Evolutionary conservation across 106 monocot species (phyloP), one percentile per base, ranked within the genome.

Genomic region (Xerophyta viscosa): DNA sequence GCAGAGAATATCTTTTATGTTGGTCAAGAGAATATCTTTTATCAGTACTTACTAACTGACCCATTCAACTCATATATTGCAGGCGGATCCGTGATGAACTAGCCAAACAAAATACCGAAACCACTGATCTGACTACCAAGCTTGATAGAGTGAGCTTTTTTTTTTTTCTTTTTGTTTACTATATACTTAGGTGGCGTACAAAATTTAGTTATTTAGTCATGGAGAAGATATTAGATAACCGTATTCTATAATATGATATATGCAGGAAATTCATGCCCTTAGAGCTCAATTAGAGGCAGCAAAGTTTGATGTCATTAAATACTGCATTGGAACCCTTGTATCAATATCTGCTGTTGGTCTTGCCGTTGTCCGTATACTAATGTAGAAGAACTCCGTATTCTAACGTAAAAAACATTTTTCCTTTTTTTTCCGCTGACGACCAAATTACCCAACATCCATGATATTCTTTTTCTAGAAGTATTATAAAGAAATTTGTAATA

Each of bases 271-370:
- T 24, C 77, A 88, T 67, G 66, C 75, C 13, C 29, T 93, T 29
- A 80, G 54, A 43, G 80, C 93, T 6, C 93, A 88, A 17, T 50
- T 88, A 13, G 83, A 87, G 59, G 84, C 77, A 8, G 83, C 87
- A 19, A 93, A 93, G 56, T 93, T 80, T 47, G 93, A 93, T 27
- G 80, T 84, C 2, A 84, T 93, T 23, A 93, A 93, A 24, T 88
- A 88, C 51, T 87, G 87, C 67, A 81, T 93, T 22, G 93, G 83
- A 50, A 72, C 88, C 4, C 69, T 88, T 39, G 77, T 93, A 29
- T 87, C 88, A 17, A 69, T 88, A 41, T 74, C 93, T 45, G 77
- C 88, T 6, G 83, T 75, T 4, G 83, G 88, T 29, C 66, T 93
- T 49, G 83, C 80, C 24, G 53, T 84, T 2, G 29, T 84, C 44